These are phyloP conservation scores for Spatholobus suberectus DNA, from an alignment of 306 rosid species.

Conservation along the genomic window DNA sequence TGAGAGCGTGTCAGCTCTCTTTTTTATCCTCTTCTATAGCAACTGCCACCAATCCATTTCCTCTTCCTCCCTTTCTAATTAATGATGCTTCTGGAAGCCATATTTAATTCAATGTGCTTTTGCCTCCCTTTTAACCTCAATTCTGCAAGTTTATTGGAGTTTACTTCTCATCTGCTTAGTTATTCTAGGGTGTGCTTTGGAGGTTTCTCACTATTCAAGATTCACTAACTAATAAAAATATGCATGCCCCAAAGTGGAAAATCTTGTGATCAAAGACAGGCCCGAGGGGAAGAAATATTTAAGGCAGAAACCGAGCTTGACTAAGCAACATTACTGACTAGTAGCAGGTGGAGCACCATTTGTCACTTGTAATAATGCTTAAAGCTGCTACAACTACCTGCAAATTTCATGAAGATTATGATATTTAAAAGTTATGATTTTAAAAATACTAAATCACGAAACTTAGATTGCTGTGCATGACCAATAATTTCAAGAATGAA, in stretches of 20 bases:
- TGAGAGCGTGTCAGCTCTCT: conserved; percentile 82
- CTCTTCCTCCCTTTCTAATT: conserved; percentile 53
- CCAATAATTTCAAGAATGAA: neutral
- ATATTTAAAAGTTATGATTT: neutral
- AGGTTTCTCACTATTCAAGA: neutral
- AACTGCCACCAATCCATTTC: conserved; percentile 80
- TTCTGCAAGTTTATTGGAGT: neutral
- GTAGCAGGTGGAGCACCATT: too few species aligned
- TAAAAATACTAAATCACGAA: neutral
- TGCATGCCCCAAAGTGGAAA: neutral
- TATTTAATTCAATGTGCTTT: conserved; percentile 40
- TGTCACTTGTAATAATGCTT: too few species aligned
- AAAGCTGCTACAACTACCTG: too few species aligned
- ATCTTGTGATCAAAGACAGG: too few species aligned
- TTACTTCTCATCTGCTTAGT: neutral
- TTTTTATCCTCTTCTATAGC: conserved; percentile 75
- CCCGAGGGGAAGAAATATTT: too few species aligned
- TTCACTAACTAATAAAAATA: neutral
- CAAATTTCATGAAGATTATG: too few species aligned
- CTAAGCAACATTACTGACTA: too few species aligned
- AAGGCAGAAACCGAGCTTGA: too few species aligned
- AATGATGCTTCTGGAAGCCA: conserved; percentile 54
- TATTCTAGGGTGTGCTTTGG: neutral
- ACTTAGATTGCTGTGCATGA: neutral
- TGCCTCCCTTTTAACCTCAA: neutral